A percentile compares a stretch with the other conserved stretches of the same genome.
phyloP scores from a whole-genome alignment of 2,329 filamentous ascomycete species.

The Emergomyces pasteurianus region DNA sequence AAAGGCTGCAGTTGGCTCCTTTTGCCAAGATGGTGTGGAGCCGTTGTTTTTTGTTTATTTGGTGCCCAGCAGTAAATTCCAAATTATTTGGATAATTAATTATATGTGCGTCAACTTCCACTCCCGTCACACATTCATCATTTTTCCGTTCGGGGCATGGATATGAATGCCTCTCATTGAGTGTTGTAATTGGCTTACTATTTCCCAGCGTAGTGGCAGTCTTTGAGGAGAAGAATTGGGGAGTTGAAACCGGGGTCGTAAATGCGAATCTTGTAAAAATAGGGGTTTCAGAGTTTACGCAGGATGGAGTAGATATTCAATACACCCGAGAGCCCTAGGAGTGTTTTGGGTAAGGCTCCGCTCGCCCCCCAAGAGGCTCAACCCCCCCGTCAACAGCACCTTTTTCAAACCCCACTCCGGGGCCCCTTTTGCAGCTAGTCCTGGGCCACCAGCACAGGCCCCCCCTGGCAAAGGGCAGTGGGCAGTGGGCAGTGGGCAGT shows the following conservation, averaged over 20 bases:
- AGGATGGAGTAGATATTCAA: no score
- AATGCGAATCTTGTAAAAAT: not conserved
- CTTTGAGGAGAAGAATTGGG: not conserved
- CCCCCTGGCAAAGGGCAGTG: no score
- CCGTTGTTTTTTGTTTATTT: not conserved
- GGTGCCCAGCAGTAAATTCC: no score
- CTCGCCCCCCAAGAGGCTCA: not conserved
- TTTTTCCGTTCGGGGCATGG: no score
- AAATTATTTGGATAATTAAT: conserved; percentile 5
- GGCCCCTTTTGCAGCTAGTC: not conserved
- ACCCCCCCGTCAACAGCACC: not conserved
- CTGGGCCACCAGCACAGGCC: not conserved
- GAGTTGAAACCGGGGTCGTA: not conserved
- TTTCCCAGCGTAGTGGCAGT: not conserved
- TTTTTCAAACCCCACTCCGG: not conserved
- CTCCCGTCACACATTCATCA: no score
- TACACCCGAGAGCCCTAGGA: no score
- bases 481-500: no score
- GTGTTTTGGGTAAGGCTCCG: not conserved
- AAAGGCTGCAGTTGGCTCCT: not conserved
- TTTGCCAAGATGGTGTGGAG: not conserved
- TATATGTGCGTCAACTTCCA: conserved; percentile 4
- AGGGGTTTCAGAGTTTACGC: not conserved
- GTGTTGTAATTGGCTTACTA: not conserved
- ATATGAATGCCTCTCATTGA: no score